Conservation (phyloP, 495 filamentous ascomycete genomes). For the Elaphomyces granulatus region DNA sequence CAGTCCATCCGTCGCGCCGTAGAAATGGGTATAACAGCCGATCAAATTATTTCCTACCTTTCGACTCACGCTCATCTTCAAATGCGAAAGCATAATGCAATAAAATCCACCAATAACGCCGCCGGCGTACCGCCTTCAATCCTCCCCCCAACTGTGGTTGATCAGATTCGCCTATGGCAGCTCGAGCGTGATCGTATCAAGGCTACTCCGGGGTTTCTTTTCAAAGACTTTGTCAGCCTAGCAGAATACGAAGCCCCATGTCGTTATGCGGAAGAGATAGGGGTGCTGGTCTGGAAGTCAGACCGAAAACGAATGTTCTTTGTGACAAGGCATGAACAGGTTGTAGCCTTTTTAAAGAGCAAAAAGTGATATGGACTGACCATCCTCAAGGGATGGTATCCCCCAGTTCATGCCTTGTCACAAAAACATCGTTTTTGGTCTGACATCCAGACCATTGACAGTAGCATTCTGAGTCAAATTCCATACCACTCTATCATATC, state of each 20-base stretch:
- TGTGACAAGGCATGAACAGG: conserved; percentile 71
- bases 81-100: conserved; percentile 52
- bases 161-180: conserved; percentile 96
- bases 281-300: conserved; percentile 79
- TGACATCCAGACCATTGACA: too few relatives aligned
- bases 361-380: too few relatives aligned
- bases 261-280: conserved; percentile 77
- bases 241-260: conserved; percentile 64
- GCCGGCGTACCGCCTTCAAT: conserved; percentile 37
- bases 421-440: too few relatives aligned
- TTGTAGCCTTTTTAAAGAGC: conserved; percentile 62
- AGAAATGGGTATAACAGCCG: conserved; percentile 76
- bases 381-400: too few relatives aligned
- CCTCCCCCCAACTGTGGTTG: conserved; percentile 86
- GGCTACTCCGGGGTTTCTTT: conserved; percentile 65
- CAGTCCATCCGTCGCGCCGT: conserved; percentile 77
- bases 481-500: too few relatives aligned
- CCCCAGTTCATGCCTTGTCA: too few relatives aligned
- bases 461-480: too few relatives aligned
- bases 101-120: conserved; percentile 28
- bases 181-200: conserved; percentile 89
- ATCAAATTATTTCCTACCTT: conserved; percentile 86
- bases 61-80: conserved; percentile 84
- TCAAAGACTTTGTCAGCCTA: conserved; percentile 67
- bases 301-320: conserved; percentile 71